Base-by-base conservation (phyloP, 805 yeast genomes). In the Kuraishia piskuri region DNA sequence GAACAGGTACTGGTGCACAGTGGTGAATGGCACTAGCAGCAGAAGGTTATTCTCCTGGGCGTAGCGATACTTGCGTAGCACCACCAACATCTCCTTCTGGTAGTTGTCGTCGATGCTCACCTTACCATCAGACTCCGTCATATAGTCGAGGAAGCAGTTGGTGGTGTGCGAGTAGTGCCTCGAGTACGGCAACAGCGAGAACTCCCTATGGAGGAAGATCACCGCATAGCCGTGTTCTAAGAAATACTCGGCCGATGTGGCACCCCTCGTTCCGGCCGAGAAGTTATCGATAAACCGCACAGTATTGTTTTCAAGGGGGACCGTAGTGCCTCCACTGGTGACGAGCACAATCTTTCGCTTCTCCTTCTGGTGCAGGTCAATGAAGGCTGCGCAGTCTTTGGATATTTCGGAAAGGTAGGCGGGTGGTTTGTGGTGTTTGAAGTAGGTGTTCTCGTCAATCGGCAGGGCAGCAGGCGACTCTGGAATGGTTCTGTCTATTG, bases 271-370 rank as follows among this genome's bases (percentile, higher is more conserved):
- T 22, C 99, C 99, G 22, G 98, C 98, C 58, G 94, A 84, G 67
- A 94, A 94, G 64, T 94, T 94, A 69, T 94, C 99, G 62, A 94
- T 90, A 68, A 94, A 94, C 52, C 99, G 72, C 6, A 94, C 99
- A 0, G 99, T 94, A 64, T 94, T 94, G 68, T 90, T 91, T 63
- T 94, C 99, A 58, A 94, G 73, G 0, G 99, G 99, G 0, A 94
- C 99, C 0, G 97, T 92, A 0, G 99, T 94, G 22, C 99, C 99
- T 22, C 99, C 99, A 8, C 92, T 83, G 0, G 99, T 94, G 2
- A 92, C 96, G 48, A 92, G 71, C 0, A 83, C 98, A 14, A 92
- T 79, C 50, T 76, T 80, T 52, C 76, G 73, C 40, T 65, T 59
- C 1, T 59, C 54, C 14, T 66, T 58, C 51, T 68, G 63, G 62